These are phyloP conservation scores for Biscutella laevigata DNA, from an alignment of 441 rosid genomes.

Conservation along the genomic window DNA sequence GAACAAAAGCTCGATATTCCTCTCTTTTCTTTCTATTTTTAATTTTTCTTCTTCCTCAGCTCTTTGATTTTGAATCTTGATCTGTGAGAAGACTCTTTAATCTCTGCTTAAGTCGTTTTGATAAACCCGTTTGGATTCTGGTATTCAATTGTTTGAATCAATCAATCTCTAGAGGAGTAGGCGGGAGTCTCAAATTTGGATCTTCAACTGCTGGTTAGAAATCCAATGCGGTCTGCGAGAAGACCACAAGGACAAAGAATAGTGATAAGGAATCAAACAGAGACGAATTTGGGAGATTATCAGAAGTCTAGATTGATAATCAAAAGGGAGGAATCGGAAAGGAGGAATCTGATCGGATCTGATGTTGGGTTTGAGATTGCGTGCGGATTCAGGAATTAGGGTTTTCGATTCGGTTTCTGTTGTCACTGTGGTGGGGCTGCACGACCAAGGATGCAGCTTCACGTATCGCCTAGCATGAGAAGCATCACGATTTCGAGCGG, in stretches of 20 bases:
- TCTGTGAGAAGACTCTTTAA: conserved; percentile 15
- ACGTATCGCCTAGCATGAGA: conserved; percentile 99
- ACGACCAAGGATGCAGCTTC: conserved; percentile 95
- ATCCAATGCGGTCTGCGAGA: conserved; percentile 64
- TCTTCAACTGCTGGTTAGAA: conserved; percentile 13
- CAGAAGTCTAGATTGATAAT: conserved; percentile 27
- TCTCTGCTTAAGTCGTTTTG: conserved; percentile 22
- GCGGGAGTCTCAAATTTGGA: conserved; percentile 22
- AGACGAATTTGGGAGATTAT: conserved; percentile 19
- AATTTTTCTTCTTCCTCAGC: conserved; percentile 13
- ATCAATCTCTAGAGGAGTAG: conserved; percentile 10
- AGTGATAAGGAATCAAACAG: conserved; percentile 6
- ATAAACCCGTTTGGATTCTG: conserved; percentile 22
- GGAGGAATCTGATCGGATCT: conserved; percentile 43
- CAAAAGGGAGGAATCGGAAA: conserved; percentile 21
- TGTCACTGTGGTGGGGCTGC: conserved; percentile 46
- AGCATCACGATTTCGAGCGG: conserved; percentile 89
- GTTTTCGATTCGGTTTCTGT: conserved; percentile 17
- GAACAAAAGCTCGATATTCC: conserved; percentile 27
- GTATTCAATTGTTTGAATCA: conserved; percentile 18
- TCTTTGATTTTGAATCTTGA: conserved; percentile 24
- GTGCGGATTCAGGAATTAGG: conserved; percentile 24
- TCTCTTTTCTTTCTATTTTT: conserved; percentile 20
- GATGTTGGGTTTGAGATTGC: conserved; percentile 49
- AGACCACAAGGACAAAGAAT: conserved; percentile 32